Evolutionary conservation across 495 filamentous ascomycete species (phyloP).

Genomic region (Aspergillus hancockii): DNA sequence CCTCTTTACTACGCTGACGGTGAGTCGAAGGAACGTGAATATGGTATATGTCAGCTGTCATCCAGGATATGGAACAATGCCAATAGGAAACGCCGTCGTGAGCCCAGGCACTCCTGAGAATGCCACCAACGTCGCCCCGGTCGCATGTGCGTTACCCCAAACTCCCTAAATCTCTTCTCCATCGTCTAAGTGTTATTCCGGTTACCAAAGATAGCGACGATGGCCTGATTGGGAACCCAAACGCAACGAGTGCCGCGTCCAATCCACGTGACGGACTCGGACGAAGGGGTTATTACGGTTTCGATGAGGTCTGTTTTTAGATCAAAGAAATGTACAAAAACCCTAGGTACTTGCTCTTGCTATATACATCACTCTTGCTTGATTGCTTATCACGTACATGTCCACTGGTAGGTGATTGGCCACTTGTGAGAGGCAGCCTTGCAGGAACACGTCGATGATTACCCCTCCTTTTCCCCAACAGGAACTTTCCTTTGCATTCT

Average conservation of each 20-base stretch:
- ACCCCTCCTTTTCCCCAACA: not conserved
- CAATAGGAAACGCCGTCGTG: slow-evolving; percentile 16
- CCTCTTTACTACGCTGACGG: slow-evolving; percentile 37
- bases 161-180: not conserved
- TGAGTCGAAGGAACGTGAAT: slow-evolving; percentile 8
- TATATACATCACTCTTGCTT: too few relatives aligned
- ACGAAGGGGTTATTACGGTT: slow-evolving; percentile 24
- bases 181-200: slow-evolving; percentile 1
- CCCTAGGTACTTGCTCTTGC: too few relatives aligned
- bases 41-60: not conserved
- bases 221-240: slow-evolving; percentile 26
- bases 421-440: too few relatives aligned
- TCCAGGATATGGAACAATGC: not conserved
- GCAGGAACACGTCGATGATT: slow-evolving; percentile 4
- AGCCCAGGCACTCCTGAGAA: slow-evolving; percentile 8
- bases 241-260: slow-evolving; percentile 17
- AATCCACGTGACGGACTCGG: slow-evolving; percentile 22
- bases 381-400: too few relatives aligned
- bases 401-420: too few relatives aligned
- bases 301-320: slow-evolving; percentile 24
- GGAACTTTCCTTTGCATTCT: not conserved
- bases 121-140: slow-evolving; percentile 11
- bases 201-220: slow-evolving; percentile 4
- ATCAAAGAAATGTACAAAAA: not conserved
- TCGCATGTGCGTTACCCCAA: slow-evolving; percentile 9